These are phyloP conservation scores for Trypanosoma brucei DNA, from an alignment of 208 protist genomes.

Conservation along the genomic window DNA sequence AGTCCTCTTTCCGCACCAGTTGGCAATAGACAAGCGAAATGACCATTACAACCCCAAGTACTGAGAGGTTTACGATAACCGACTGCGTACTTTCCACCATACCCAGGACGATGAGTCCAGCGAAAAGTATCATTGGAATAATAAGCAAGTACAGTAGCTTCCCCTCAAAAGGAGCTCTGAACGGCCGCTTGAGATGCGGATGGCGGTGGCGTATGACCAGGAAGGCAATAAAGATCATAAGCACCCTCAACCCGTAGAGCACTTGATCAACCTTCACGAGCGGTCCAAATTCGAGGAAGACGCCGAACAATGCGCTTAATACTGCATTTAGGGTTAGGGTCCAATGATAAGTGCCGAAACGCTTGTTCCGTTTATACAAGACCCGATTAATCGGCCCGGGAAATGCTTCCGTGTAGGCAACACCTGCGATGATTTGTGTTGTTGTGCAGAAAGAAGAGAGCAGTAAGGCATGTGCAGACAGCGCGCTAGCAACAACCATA, in stretches of 20 bases:
- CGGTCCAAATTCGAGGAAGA: constrained; percentile 51
- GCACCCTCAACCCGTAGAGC: constrained; percentile 64
- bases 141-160: constrained; percentile 35
- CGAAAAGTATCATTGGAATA: constrained; percentile 38
- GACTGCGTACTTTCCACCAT: constrained; percentile 38
- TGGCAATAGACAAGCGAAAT: constrained; percentile 42
- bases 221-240: constrained; percentile 55
- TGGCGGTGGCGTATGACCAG: constrained; percentile 56
- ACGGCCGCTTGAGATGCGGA: constrained; percentile 59
- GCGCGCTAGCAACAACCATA: constrained; percentile 43
- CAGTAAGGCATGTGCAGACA: constrained; percentile 66
- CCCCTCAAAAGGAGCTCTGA: constrained; percentile 44
- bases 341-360: constrained; percentile 73
- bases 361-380: constrained; percentile 46
- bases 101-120: constrained; percentile 37
- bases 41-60: constrained; percentile 28
- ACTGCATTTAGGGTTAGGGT: constrained; percentile 63
- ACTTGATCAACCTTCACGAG: constrained; percentile 72
- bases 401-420: constrained; percentile 67
- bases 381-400: constrained; percentile 45
- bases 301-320: constrained; percentile 57
- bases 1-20: constrained; percentile 43
- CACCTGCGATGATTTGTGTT: constrained; percentile 55
- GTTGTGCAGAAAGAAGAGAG: constrained; percentile 76
- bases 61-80: constrained; percentile 29